A percentile compares a stretch with the other conserved stretches of the same genome.
phyloP scores from a whole-genome alignment of 192 early-diverging fungal species.

The Coemansia erecta region DNA sequence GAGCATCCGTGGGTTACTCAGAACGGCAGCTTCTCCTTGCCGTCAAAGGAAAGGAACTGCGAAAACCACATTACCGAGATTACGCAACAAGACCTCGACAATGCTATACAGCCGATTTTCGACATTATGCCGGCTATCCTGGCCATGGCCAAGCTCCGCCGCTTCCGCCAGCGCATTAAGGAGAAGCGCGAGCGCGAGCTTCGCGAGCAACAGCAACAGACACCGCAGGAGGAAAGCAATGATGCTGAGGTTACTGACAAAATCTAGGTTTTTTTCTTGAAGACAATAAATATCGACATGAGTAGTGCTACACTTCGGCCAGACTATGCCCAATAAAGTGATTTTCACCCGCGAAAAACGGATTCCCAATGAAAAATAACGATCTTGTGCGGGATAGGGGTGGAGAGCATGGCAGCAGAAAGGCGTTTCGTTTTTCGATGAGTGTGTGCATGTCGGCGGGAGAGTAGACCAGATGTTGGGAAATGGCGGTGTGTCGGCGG shows the following conservation, averaged over 20 bases:
- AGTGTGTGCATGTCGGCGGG: too few species aligned
- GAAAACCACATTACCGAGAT: conserved; percentile 67
- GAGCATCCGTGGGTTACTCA: conserved; percentile 84
- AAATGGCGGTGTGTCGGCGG: too few species aligned
- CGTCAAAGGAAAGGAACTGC: conserved; percentile 75
- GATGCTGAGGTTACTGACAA: too few species aligned
- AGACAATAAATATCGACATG: background rate
- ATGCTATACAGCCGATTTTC: conserved; percentile 68
- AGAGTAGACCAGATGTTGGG: too few species aligned
- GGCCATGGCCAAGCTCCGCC: conserved; percentile 48
- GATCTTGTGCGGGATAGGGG: too few species aligned
- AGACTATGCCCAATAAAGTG: too few species aligned
- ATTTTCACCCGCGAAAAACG: too few species aligned
- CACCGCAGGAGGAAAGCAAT: background rate
- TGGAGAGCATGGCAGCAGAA: too few species aligned
- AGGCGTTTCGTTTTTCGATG: too few species aligned
- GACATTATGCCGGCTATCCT: conserved; percentile 49
- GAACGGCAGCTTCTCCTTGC: conserved; percentile 58
- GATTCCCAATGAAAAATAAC: too few species aligned
- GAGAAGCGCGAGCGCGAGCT: conserved; percentile 32
- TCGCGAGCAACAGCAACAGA: conserved; percentile 6
- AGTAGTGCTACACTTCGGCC: too few species aligned
- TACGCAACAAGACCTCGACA: conserved; percentile 81
- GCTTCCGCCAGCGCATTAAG: conserved; percentile 36
- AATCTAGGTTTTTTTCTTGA: background rate